Evolutionary conservation across 2,329 filamentous ascomycete species (phyloP).

Genomic region (Rachicladosporium sp.): DNA sequence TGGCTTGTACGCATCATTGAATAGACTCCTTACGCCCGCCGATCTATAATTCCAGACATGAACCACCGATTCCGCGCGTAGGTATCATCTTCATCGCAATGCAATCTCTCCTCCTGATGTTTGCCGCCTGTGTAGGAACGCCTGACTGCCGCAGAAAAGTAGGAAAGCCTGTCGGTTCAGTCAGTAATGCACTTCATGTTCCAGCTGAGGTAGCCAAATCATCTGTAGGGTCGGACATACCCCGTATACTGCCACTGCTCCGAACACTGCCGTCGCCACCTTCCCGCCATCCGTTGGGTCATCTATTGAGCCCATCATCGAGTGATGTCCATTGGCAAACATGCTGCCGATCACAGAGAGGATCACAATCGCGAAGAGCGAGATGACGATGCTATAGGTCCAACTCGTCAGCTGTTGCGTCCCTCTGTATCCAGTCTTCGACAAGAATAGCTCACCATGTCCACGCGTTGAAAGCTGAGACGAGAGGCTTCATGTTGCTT

Average conservation of each 20-base stretch:
- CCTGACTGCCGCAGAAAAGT: constrained; percentile 82
- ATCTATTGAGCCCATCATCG: constrained; percentile 64
- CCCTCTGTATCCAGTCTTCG: background rate
- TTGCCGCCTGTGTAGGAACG: constrained; percentile 71
- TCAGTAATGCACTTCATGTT: too few relatives aligned
- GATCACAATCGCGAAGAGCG: constrained; percentile 52
- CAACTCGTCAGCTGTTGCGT: background rate
- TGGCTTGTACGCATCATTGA: too few relatives aligned
- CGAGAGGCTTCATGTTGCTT: constrained; percentile 77
- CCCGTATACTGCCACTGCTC: constrained; percentile 75
- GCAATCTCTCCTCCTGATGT: constrained; percentile 75
- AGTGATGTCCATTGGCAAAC: constrained; percentile 66
- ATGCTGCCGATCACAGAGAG: constrained; percentile 55
- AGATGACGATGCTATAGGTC: constrained; percentile 53
- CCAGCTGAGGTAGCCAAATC: too few relatives aligned
- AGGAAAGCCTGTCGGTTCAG: constrained; percentile 57
- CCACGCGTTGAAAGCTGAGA: constrained; percentile 87
- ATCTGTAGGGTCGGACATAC: constrained; percentile 43
- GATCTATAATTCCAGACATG: too few relatives aligned
- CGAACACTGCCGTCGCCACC: constrained; percentile 76
- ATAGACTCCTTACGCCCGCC: too few relatives aligned
- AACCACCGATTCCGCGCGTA: too few relatives aligned
- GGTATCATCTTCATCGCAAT: constrained; percentile 36
- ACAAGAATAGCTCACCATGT: constrained; percentile 56
- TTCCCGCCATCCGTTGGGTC: constrained; percentile 52